phyloP scores from a whole-genome alignment of 2,329 filamentous ascomycete genomes.

The Scolecobasidium constrictum region DNA sequence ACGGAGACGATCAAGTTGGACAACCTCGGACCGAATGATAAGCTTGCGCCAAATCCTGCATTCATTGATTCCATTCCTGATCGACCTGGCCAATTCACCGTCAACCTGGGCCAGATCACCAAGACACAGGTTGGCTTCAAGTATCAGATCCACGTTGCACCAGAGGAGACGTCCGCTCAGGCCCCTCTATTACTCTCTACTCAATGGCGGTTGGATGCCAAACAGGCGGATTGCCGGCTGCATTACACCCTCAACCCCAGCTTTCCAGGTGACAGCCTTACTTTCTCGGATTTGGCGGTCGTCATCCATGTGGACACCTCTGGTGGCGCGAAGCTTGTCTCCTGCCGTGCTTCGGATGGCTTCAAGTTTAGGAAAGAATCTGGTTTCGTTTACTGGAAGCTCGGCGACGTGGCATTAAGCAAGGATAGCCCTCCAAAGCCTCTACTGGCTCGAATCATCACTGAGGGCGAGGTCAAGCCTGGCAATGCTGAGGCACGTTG shows the following conservation, averaged over 20 bases:
- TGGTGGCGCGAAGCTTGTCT: slow-evolving; percentile 47
- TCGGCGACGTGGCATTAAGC: slow-evolving; percentile 60
- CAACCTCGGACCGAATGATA: slow-evolving; percentile 79
- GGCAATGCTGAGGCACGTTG: slow-evolving; percentile 76
- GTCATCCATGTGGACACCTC: slow-evolving; percentile 54
- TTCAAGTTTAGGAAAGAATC: slow-evolving; percentile 73
- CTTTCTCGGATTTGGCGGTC: slow-evolving; percentile 64
- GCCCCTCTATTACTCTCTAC: slow-evolving; percentile 65
- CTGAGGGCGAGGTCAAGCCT: slow-evolving; percentile 58
- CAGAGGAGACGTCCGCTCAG: slow-evolving; percentile 41
- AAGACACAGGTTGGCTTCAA: slow-evolving; percentile 78
- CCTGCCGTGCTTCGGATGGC: slow-evolving; percentile 50
- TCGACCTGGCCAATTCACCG: slow-evolving; percentile 66
- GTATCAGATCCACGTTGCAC: slow-evolving; percentile 71
- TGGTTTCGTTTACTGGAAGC: slow-evolving; percentile 67
- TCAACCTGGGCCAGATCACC: slow-evolving; percentile 61
- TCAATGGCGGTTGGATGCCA: slow-evolving; percentile 72
- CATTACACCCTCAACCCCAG: slow-evolving; percentile 74
- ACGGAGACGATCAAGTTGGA: slow-evolving; percentile 68
- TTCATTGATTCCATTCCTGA: slow-evolving; percentile 65
- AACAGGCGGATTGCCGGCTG: slow-evolving; percentile 77
- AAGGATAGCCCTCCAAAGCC: slow-evolving; percentile 44
- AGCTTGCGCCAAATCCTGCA: slow-evolving; percentile 85
- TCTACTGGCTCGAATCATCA: slow-evolving; percentile 72
- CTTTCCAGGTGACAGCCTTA: slow-evolving; percentile 40